Evolutionary conservation across 352 stramenopile species (phyloP).

Genomic region (Globisporangium nodosum): DNA sequence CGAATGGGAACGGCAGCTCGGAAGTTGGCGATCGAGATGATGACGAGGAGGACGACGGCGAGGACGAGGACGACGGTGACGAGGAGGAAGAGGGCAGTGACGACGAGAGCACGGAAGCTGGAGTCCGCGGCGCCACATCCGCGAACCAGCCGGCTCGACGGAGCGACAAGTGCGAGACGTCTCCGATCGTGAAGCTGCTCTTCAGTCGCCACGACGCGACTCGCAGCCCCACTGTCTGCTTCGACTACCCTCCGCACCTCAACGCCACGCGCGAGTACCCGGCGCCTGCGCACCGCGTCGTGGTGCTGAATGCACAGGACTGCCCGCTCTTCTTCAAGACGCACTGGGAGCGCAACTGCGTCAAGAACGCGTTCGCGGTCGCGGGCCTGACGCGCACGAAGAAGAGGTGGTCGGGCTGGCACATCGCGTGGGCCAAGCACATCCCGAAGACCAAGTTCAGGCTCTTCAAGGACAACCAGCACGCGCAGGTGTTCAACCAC

Average conservation of each 20-base stretch:
- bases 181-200: conserved; percentile 39
- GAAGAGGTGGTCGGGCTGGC: conserved; percentile 52
- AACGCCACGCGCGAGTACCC: conserved; percentile 36
- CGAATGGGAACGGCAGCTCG: conserved; percentile 14
- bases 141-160: neutral
- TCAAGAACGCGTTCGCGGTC: conserved; percentile 87
- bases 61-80: conserved; percentile 47
- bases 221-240: conserved; percentile 75
- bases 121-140: neutral
- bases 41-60: conserved; percentile 27
- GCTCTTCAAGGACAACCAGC: conserved; percentile 23
- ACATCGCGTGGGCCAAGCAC: conserved; percentile 70
- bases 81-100: conserved; percentile 29
- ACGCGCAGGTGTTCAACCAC: conserved; percentile 83
- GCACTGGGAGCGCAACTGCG: conserved; percentile 90
- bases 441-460: conserved; percentile 57
- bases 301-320: conserved; percentile 34
- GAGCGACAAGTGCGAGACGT: conserved; percentile 31
- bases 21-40: conserved; percentile 18
- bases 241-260: conserved; percentile 84
- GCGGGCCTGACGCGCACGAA: conserved; percentile 63
- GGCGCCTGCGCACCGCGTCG: conserved; percentile 11
- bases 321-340: conserved; percentile 68
- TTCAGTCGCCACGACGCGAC: conserved; percentile 44
- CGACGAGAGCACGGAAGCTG: conserved; percentile 10